phyloP scores from a whole-genome alignment of 345 rosid species.

The Populus ilicifolia region DNA sequence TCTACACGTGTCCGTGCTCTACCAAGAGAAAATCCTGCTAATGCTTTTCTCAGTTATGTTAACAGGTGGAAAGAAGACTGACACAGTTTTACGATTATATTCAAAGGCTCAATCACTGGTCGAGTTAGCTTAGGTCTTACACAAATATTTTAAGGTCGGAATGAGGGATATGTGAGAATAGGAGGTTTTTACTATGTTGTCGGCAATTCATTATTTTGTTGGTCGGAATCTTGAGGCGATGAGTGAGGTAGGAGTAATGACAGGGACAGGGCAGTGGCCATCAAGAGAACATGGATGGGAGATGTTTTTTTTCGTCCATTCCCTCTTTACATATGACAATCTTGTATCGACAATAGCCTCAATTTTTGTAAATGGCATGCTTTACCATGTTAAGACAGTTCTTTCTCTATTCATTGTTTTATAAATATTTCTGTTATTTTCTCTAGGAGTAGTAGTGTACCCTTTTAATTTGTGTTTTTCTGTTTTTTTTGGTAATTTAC shows the following conservation, averaged over 20 bases:
- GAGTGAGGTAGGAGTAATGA: background rate
- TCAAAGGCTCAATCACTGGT: no score
- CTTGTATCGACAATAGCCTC: background rate
- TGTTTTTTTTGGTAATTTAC: no score
- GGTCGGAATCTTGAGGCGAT: background rate
- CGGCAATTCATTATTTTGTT: slow-evolving; percentile 10
- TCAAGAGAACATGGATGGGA: background rate
- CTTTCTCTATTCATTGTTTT: no score
- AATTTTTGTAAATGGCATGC: slow-evolving; percentile 1
- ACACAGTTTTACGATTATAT: background rate
- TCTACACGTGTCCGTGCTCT: slow-evolving; percentile 87
- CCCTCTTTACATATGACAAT: background rate
- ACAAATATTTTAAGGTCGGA: background rate
- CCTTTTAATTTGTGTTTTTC: no score
- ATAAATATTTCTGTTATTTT: background rate
- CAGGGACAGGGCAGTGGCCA: background rate
- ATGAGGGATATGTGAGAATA: background rate
- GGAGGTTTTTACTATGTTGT: background rate
- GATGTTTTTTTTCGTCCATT: background rate
- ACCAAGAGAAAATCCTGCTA: slow-evolving; percentile 72
- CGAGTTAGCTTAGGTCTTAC: background rate
- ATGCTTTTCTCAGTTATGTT: slow-evolving; percentile 68
- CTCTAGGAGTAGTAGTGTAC: no score
- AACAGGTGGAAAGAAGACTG: slow-evolving; percentile 93
- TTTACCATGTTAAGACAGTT: background rate